A percentile compares a stretch with the other conserved stretches of the same genome.
These are phyloP conservation scores for Podosphaera fusca DNA, from an alignment of 2,329 filamentous ascomycete genomes.

Conservation along the genomic window DNA sequence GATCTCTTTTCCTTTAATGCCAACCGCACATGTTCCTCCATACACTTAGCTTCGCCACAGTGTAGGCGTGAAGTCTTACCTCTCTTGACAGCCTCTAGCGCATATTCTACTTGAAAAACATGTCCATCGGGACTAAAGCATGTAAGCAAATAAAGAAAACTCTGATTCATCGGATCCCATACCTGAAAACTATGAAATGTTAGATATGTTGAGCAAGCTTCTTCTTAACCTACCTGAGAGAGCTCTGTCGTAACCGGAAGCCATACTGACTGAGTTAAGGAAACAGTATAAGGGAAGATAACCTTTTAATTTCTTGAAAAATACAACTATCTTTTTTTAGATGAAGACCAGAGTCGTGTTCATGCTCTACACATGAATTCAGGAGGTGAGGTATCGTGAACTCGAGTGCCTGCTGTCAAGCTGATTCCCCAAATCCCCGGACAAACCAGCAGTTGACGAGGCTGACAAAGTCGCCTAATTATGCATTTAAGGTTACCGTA, in stretches of 20 bases:
- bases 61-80: conserved; percentile 27
- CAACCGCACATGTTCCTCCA: conserved; percentile 84
- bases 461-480: too few species aligned
- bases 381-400: background rate
- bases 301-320: background rate
- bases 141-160: background rate
- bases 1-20: conserved; percentile 83
- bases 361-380: background rate
- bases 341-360: background rate
- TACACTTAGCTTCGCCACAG: conserved; percentile 6
- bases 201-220: conserved; percentile 20
- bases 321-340: background rate
- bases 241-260: conserved; percentile 96
- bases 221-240: conserved; percentile 50
- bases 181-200: conserved; percentile 55
- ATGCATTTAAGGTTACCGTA: too few species aligned
- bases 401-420: background rate
- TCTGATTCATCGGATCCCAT: conserved; percentile 13
- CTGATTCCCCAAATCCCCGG: background rate
- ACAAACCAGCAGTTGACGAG: background rate
- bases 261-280: conserved; percentile 30
- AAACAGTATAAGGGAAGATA: background rate
- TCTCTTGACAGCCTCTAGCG: conserved; percentile 94
- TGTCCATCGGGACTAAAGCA: conserved; percentile 74
- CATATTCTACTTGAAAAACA: conserved; percentile 99